Evolutionary conservation across 2,329 filamentous ascomycete genomes (phyloP).

Genomic region (Fusarium sp.): DNA sequence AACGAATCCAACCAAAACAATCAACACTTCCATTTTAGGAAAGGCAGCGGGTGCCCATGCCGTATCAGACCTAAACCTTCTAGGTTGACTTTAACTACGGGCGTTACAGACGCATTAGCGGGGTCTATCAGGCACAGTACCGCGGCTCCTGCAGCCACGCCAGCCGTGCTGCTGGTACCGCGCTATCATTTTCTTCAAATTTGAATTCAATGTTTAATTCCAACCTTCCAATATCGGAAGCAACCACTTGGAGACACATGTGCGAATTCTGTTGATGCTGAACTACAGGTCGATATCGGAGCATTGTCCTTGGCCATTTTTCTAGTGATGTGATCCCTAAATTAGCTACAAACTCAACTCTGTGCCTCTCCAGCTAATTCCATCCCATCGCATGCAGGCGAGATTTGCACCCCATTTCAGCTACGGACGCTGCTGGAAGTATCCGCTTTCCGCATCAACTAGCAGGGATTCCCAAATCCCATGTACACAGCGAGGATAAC

Average conservation of each 20-base stretch:
- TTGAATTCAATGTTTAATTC: constrained; percentile 7
- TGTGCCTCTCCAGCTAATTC: constrained; percentile 36
- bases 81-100: constrained; percentile 24
- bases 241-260: not conserved
- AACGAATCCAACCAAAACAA: constrained; percentile 26
- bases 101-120: constrained; percentile 29
- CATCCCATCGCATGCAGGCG: constrained; percentile 42
- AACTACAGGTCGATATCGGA: not conserved
- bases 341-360: constrained; percentile 25
- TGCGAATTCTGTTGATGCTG: not conserved
- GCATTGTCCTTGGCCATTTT: not conserved
- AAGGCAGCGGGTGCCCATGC: not conserved
- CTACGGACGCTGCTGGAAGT: constrained; percentile 32
- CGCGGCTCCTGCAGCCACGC: constrained; percentile 11
- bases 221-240: constrained; percentile 1
- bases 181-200: not conserved
- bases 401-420: constrained; percentile 45
- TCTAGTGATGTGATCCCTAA: constrained; percentile 12
- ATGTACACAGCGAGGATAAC: constrained; percentile 32
- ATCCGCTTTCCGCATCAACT: constrained; percentile 39
- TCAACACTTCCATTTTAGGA: constrained; percentile 2
- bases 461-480: constrained; percentile 35
- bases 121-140: constrained; percentile 27
- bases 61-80: not conserved
- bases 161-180: constrained; percentile 9